Base-by-base conservation (phyloP, 78 protist species). In the Diacronema lutheri region DNA sequence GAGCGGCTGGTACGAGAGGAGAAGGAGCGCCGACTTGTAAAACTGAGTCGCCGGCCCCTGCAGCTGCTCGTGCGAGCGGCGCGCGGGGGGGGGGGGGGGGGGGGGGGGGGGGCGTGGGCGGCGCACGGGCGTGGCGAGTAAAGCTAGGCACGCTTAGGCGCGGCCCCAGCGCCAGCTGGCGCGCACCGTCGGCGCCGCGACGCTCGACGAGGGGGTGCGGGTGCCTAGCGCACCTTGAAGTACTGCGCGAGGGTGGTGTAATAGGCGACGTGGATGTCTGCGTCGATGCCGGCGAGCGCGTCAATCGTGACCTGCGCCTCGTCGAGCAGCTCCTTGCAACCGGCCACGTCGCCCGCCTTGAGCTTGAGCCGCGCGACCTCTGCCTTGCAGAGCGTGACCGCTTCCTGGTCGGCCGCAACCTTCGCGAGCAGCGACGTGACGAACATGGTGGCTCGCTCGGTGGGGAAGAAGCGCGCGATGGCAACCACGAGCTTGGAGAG, bases 1-100 rank as follows among this genome's bases (percentile, higher is more conserved):
- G 61, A 92, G 76, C 74, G 89, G 93, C 66, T 92, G 76, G 72
- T 92, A 90, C 25, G 94, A 85, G 57, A 93, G 83, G 33, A 78
- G 90, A 40, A 91, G 66, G 50, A 93, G 81, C 31, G 93, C 91
- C n/a, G 33, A 78, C 26, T 78, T 40, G 81, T 92, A 92, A 57
- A 90, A 93, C 64, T 86, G 87, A 3, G 62, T 50, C 55, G 87
- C 74, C 20, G 84, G 81, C 16, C 84, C 91, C 7, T 61, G 29
- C 85, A 87, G 1, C 64, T 84, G 58, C 37, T 12, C 37, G 55
- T 71, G 91, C 93, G 76, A 31, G 85, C 65, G 55, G 74, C 88
- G 55, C 68, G 79, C 19, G 84, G 69, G 3, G 61, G 68, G 25
- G 83, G 80, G 56, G 58, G 68, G 77, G 90, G 69, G 81, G 87